These are phyloP conservation scores for Acer campestre DNA, from an alignment of 345 rosid genomes.

Conservation along the genomic window DNA sequence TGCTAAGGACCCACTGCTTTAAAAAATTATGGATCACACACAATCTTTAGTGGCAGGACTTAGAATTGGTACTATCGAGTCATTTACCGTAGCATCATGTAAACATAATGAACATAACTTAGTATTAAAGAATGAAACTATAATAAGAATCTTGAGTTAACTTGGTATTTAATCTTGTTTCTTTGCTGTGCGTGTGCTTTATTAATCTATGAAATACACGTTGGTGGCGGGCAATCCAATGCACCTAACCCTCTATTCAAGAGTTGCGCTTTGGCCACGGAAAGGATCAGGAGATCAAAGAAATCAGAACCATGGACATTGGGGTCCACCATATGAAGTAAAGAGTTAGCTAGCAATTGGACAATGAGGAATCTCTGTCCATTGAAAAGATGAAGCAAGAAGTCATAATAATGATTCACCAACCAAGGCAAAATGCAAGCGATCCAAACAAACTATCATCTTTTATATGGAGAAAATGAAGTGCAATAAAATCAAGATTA, in stretches of 20 bases:
- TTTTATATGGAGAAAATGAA: constrained; percentile 13
- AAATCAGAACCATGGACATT: constrained; percentile 12
- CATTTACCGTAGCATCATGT: not conserved
- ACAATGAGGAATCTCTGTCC: constrained; percentile 27
- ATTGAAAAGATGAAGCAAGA: constrained; percentile 23
- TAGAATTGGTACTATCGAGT: not conserved
- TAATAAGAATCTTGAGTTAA: not conserved
- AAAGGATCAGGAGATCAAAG: constrained; percentile 12
- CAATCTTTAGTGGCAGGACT: not conserved
- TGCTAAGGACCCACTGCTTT: not conserved
- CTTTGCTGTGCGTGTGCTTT: not conserved
- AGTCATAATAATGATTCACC: constrained; percentile 35
- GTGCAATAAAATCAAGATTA: constrained; percentile 5
- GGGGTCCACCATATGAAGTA: constrained; percentile 36
- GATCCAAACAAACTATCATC: constrained; percentile 7
- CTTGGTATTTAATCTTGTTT: not conserved
- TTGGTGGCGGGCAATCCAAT: constrained; percentile 25
- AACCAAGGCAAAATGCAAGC: constrained; percentile 25
- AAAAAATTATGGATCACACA: not conserved
- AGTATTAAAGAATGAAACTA: not conserved
- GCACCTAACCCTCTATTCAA: constrained; percentile 34
- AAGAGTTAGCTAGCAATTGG: constrained; percentile 19
- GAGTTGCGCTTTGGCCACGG: constrained; percentile 8
- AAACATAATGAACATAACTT: not conserved
- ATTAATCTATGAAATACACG: constrained; percentile 11